phyloP scores from a whole-genome alignment of 2,329 filamentous ascomycete genomes.

The Phyllosticta paracitricarpa region DNA sequence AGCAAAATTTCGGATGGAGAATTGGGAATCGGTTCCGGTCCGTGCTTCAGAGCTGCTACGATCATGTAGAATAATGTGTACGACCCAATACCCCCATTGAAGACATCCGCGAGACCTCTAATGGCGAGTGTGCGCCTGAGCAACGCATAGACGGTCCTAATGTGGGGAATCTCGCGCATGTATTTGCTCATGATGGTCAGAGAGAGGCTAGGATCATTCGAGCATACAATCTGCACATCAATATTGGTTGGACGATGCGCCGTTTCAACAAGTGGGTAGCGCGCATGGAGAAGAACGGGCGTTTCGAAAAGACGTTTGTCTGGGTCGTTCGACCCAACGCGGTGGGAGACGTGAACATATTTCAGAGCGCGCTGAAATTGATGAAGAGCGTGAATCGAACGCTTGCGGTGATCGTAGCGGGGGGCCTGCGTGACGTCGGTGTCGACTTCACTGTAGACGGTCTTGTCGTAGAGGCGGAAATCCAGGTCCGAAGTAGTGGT shows the following conservation, averaged over 20 bases:
- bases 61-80: constrained; percentile 50
- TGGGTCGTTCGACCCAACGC: not conserved
- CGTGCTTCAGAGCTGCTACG: constrained; percentile 42
- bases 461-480: constrained; percentile 26
- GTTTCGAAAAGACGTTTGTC: not conserved
- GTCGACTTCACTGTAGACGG: not conserved
- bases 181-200: constrained; percentile 37
- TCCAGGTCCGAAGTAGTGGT: constrained; percentile 47
- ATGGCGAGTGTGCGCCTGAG: constrained; percentile 42
- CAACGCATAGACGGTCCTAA: constrained; percentile 40
- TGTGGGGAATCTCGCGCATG: constrained; percentile 38
- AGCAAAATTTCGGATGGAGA: constrained; percentile 36
- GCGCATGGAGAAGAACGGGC: constrained; percentile 12
- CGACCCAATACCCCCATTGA: constrained; percentile 40
- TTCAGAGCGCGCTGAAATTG: not conserved
- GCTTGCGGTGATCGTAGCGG: not conserved
- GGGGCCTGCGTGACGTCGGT: constrained; percentile 1
- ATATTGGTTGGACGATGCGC: constrained; percentile 40
- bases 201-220: constrained; percentile 30
- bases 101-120: constrained; percentile 39
- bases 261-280: constrained; percentile 32
- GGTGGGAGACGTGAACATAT: not conserved
- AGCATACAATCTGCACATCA: constrained; percentile 42
- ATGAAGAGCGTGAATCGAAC: not conserved
- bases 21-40: constrained; percentile 21